phyloP scores from a whole-genome alignment of 129 eudicot species.

The Helianthus tuberosus region DNA sequence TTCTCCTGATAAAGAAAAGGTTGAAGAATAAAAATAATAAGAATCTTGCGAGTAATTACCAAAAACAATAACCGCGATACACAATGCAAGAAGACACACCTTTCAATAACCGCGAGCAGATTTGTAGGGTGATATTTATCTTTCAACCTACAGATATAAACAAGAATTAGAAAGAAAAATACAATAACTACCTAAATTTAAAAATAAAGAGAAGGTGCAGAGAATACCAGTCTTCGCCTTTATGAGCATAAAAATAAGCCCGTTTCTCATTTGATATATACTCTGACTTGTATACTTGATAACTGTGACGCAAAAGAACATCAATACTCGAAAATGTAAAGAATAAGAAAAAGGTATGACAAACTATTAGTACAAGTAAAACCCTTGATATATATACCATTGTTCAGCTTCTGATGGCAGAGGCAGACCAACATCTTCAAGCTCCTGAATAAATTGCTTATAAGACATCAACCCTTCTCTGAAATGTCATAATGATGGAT shows the following conservation, averaged over 20 bases:
- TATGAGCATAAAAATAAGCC: conserved; percentile 91
- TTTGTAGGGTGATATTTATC: conserved; percentile 97
- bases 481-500: conserved; percentile 29
- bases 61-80: conserved; percentile 59
- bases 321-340: not conserved
- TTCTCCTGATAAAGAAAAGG: conserved; percentile 60
- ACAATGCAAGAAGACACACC: conserved; percentile 45
- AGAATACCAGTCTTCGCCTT: conserved; percentile 89
- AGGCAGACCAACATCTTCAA: conserved; percentile 97
- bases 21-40: not conserved
- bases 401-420: conserved; percentile 96
- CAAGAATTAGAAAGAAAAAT: conserved; percentile 19
- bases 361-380: conserved; percentile 8
- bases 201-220: not conserved
- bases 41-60: not conserved
- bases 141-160: conserved; percentile 71
- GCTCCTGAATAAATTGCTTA: conserved; percentile 99
- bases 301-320: conserved; percentile 42
- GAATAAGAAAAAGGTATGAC: not conserved
- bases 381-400: conserved; percentile 55
- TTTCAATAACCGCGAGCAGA: conserved; percentile 80
- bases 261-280: conserved; percentile 90
- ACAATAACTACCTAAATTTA: not conserved
- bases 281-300: conserved; percentile 94
- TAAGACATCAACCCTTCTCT: conserved; percentile 99